Evolutionary conservation across 2,329 filamentous ascomycete species (phyloP).

Genomic region (Magnaporthiopsis incrustans): DNA sequence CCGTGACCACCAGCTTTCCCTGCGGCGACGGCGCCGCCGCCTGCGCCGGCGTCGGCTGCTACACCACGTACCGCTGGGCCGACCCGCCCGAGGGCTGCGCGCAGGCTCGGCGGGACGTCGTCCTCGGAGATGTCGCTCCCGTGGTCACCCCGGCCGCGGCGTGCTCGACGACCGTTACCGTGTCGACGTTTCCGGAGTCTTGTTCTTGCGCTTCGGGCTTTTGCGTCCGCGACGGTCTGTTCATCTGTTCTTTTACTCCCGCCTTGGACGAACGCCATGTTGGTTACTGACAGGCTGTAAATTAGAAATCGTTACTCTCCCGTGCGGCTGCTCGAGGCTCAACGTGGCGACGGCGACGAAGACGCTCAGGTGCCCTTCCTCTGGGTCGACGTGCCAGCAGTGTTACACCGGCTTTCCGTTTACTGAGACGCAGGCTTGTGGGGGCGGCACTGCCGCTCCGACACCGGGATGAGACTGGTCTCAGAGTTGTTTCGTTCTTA

Average conservation of each 20-base stretch:
- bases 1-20: conserved; percentile 7
- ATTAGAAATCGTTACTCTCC: conserved; percentile 10
- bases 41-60: conserved; percentile 8
- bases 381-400: conserved; percentile 5
- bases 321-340: conserved; percentile 10
- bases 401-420: conserved; percentile 11
- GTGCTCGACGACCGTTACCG: conserved; percentile 10
- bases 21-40: conserved; percentile 3
- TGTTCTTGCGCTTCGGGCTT: conserved; percentile 3
- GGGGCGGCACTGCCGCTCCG: neutral
- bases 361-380: conserved; percentile 8
- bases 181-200: conserved; percentile 6
- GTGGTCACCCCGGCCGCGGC: neutral
- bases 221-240: conserved; percentile 11
- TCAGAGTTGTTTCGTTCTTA: neutral
- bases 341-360: conserved; percentile 8
- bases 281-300: neutral
- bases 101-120: neutral
- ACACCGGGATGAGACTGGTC: neutral
- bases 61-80: conserved; percentile 7
- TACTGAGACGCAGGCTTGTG: conserved; percentile 6
- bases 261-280: neutral
- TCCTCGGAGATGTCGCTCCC: neutral
- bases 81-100: conserved; percentile 5
- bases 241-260: neutral